A percentile compares a stretch with the other conserved stretches of the same genome.
Evolutionary conservation across 495 filamentous ascomycete species (phyloP).

Genomic region (Cairneyella variabilis): DNA sequence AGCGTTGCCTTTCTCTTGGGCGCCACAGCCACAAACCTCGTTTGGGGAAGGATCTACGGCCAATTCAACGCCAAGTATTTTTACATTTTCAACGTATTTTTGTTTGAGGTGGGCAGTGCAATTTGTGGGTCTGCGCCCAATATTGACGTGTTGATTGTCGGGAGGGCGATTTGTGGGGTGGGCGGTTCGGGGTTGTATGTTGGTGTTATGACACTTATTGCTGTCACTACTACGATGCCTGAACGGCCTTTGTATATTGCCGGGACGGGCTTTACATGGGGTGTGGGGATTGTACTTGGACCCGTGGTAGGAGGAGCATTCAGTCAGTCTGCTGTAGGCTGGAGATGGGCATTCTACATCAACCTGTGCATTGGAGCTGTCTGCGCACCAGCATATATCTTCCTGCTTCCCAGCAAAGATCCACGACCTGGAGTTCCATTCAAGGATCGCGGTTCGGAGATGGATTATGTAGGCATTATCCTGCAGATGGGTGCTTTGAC

Average conservation of each 20-base stretch:
- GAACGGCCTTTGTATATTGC: slow-evolving; percentile 44
- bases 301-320: slow-evolving; percentile 41
- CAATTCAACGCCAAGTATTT: slow-evolving; percentile 50
- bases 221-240: slow-evolving; percentile 28
- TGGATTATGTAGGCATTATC: slow-evolving; percentile 29
- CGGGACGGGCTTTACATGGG: slow-evolving; percentile 39
- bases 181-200: slow-evolving; percentile 51
- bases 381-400: slow-evolving; percentile 3
- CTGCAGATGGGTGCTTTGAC: slow-evolving; percentile 33
- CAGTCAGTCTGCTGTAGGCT: slow-evolving; percentile 29
- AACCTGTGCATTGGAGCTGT: slow-evolving; percentile 10
- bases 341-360: slow-evolving; percentile 37
- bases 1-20: slow-evolving; percentile 48
- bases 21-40: slow-evolving; percentile 41
- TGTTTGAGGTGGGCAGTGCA: slow-evolving; percentile 50
- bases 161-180: slow-evolving; percentile 36
- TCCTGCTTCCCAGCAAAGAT: slow-evolving; percentile 6
- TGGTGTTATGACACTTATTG: slow-evolving; percentile 31
- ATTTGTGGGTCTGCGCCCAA: slow-evolving; percentile 50
- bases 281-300: slow-evolving; percentile 42
- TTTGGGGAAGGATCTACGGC: slow-evolving; percentile 37
- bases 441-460: background rate
- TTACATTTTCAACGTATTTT: slow-evolving; percentile 37
- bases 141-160: slow-evolving; percentile 50
- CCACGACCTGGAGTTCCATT: slow-evolving; percentile 1